Conservation (phyloP, 805 yeast genomes). For the Myxozyma geophila region DNA sequence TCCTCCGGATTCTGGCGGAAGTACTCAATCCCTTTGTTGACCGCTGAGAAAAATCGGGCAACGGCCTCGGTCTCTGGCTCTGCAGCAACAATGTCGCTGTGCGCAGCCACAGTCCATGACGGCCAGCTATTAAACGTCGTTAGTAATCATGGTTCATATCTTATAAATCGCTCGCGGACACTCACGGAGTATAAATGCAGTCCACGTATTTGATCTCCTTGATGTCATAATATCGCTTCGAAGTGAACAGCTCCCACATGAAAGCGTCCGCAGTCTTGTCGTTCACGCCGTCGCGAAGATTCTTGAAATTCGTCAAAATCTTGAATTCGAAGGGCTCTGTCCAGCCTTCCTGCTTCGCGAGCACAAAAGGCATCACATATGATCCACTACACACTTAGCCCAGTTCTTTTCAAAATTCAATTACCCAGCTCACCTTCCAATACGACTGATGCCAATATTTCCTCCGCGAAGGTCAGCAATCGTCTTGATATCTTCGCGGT, state of each 20-base stretch:
- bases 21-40: constrained; percentile 70
- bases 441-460: constrained; percentile 77
- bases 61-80: constrained; percentile 39
- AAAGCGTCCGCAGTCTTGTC: constrained; percentile 71
- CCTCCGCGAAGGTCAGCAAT: constrained; percentile 62
- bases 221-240: constrained; percentile 79
- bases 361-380: constrained; percentile 85
- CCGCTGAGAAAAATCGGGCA: constrained; percentile 54
- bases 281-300: constrained; percentile 81
- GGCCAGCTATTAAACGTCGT: constrained; percentile 61
- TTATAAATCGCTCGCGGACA: background rate
- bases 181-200: constrained; percentile 78
- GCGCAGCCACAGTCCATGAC: constrained; percentile 80
- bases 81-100: constrained; percentile 48
- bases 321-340: constrained; percentile 49
- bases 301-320: constrained; percentile 68
- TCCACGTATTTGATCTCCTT: constrained; percentile 83
- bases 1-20: constrained; percentile 65
- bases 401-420: background rate
- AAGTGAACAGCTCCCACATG: constrained; percentile 95
- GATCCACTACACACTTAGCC: constrained; percentile 58
- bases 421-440: constrained; percentile 58
- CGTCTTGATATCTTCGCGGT: constrained; percentile 59
- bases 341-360: constrained; percentile 67
- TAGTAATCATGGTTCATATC: background rate